Evolutionary conservation across 345 rosid species (phyloP).

Genomic region (Eutrema japonicum): DNA sequence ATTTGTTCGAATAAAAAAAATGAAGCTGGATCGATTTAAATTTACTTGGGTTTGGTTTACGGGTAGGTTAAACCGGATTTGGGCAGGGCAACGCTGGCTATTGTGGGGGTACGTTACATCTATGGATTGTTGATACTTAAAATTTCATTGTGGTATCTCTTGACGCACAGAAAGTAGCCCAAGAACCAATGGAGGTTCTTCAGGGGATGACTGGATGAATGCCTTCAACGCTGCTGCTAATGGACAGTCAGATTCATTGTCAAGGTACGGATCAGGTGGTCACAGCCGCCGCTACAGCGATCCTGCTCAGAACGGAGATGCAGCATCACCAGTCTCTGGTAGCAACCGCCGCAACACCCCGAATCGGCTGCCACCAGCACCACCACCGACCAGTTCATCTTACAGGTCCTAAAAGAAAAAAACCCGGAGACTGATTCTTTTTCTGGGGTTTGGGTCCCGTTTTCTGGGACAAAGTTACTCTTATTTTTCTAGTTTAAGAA

Average conservation of each 20-base stretch:
- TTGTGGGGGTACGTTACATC: no score
- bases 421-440: constrained; percentile 16
- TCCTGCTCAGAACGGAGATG: constrained; percentile 80
- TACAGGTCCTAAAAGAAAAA: constrained; percentile 46
- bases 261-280: constrained; percentile 55
- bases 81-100: background rate
- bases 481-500: constrained; percentile 33
- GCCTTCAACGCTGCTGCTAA: constrained; percentile 91
- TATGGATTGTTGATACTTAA: background rate
- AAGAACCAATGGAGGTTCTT: constrained; percentile 56
- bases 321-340: constrained; percentile 51
- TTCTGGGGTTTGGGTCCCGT: constrained; percentile 31
- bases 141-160: background rate
- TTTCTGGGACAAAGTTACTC: constrained; percentile 34
- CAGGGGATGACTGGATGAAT: constrained; percentile 95
- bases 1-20: no score
- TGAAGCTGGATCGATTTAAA: background rate
- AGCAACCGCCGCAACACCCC: constrained; percentile 79
- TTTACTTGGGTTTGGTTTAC: no score
- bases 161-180: constrained; percentile 80
- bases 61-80: no score
- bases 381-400: constrained; percentile 67
- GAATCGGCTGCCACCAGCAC: constrained; percentile 80
- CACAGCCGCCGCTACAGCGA: constrained; percentile 76
- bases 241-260: constrained; percentile 54